Conservation (phyloP, 192 early-diverging fungal genomes). For the Mortierella antarctica region DNA sequence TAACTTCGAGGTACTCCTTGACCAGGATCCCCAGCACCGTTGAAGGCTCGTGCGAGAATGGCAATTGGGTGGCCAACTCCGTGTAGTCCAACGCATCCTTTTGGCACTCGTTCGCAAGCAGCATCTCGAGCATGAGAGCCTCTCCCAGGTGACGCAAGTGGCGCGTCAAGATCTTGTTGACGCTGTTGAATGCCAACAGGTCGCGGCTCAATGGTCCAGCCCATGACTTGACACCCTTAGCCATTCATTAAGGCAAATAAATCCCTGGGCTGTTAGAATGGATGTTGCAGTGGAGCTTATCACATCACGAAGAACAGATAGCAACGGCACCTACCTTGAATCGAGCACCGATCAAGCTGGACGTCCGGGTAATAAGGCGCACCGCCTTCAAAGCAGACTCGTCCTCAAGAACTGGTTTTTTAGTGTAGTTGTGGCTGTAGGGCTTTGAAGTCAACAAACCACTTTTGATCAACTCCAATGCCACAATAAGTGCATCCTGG, state of each 20-base stretch:
- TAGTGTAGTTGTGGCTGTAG: slow-evolving; percentile 59
- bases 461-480: slow-evolving; percentile 63
- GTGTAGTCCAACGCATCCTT: slow-evolving; percentile 61
- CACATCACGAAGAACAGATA: neutral
- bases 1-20: slow-evolving; percentile 63
- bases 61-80: slow-evolving; percentile 62
- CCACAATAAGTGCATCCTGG: slow-evolving; percentile 64
- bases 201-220: slow-evolving; percentile 75
- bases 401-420: slow-evolving; percentile 50
- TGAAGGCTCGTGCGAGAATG: slow-evolving; percentile 65
- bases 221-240: slow-evolving; percentile 60
- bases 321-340: slow-evolving; percentile 59
- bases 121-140: slow-evolving; percentile 64
- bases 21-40: slow-evolving; percentile 62
- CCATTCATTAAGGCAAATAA: neutral
- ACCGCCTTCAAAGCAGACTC: slow-evolving; percentile 50
- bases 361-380: slow-evolving; percentile 61
- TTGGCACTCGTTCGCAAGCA: slow-evolving; percentile 59
- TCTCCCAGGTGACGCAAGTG: slow-evolving; percentile 70
- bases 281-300: neutral
- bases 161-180: slow-evolving; percentile 70
- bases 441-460: slow-evolving; percentile 58
- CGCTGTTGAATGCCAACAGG: slow-evolving; percentile 78
- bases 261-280: neutral
- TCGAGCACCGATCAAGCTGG: slow-evolving; percentile 63